These are phyloP conservation scores for Rubroboletus pulcherrimus DNA, from an alignment of 768 basidiomycete species.

Conservation along the genomic window DNA sequence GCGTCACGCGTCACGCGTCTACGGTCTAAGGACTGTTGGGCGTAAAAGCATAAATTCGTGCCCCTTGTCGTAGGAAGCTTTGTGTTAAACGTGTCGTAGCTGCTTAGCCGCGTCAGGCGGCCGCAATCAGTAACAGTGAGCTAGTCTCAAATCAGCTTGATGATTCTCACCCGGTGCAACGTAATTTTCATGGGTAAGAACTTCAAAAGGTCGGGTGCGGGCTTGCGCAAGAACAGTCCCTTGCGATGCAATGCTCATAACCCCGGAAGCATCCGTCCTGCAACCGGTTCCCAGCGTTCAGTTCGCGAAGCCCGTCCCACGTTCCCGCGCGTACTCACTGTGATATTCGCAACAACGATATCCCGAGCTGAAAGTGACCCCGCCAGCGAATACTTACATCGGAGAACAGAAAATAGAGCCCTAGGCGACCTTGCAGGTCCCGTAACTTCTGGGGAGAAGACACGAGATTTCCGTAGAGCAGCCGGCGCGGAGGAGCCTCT, in stretches of 20 bases:
- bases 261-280: slow-evolving; percentile 50
- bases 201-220: slow-evolving; percentile 76
- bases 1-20: slow-evolving; percentile 15
- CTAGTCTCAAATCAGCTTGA: slow-evolving; percentile 20
- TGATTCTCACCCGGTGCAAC: slow-evolving; percentile 67
- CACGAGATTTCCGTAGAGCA: slow-evolving; percentile 83
- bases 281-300: slow-evolving; percentile 18
- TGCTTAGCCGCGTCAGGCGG: slow-evolving; percentile 18
- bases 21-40: slow-evolving; percentile 33
- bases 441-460: slow-evolving; percentile 76
- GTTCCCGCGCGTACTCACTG: slow-evolving; percentile 48
- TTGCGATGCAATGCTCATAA: slow-evolving; percentile 49
- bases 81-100: slow-evolving; percentile 53
- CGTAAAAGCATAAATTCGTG: slow-evolving; percentile 52
- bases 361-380: slow-evolving; percentile 71
- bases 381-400: slow-evolving; percentile 83
- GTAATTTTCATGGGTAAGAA: slow-evolving; percentile 69
- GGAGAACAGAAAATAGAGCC: slow-evolving; percentile 87
- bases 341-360: slow-evolving; percentile 70
- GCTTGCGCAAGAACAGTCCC: slow-evolving; percentile 68
- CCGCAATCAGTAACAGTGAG: slow-evolving; percentile 11
- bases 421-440: slow-evolving; percentile 74
- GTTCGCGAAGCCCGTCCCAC: slow-evolving; percentile 9
- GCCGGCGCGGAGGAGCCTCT: slow-evolving; percentile 46
- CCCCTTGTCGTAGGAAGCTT: slow-evolving; percentile 55